Base-by-base conservation (phyloP, 1,284 basidiomycete species). In the Naganishia cerealis region DNA sequence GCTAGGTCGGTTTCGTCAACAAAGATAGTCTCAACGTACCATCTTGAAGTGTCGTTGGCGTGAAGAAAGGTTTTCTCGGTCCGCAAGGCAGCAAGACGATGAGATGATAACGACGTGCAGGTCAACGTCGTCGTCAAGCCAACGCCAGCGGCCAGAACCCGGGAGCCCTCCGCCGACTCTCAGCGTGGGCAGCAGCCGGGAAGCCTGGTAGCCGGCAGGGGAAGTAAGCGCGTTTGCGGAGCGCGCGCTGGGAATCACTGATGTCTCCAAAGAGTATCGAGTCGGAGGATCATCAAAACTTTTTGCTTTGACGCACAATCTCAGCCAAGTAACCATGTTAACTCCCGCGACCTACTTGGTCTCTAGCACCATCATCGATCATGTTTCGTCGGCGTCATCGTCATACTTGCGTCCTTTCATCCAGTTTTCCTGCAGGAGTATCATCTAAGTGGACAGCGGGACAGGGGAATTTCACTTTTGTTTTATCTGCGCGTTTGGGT, bases 11-110 rank as follows among this genome's bases (percentile, higher is more conserved):
- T n/a, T 42, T 50, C 18, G 29, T 38, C 24, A 55, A 55, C 26
- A 56, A 39, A 26, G 42, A 66, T 56, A 48, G 57, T 59, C 50
- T 63, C 36, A 46, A 62, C 67, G 67, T 68, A 68, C 67, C 67
- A 68, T 68, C 59, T 68, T 68, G 67, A 68, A 61, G 67, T 68
- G 67, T 68, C 59, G 67, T 50, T 63, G 61, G 50, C 24, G 61
- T 63, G 61, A 63, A 63, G 61, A 63, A 63, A 53, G 36, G 61
- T 18, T 29, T 54, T 63, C 61, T 63, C 39, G 61, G 50, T 13
- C 46, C 36, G 58, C 58, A 33, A 63, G 21, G 38, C 40, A 40
- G 54, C 50, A 52, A 53, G 21, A 18, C 40, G 29, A 54, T 29
- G 50, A 42, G 33, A 40, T 63, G 39, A 63, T 54, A 54, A 63